Evolutionary conservation across 345 rosid genomes (phyloP), one percentile per base, ranked within the genome.

Genomic region (Lumnitzera racemosa): DNA sequence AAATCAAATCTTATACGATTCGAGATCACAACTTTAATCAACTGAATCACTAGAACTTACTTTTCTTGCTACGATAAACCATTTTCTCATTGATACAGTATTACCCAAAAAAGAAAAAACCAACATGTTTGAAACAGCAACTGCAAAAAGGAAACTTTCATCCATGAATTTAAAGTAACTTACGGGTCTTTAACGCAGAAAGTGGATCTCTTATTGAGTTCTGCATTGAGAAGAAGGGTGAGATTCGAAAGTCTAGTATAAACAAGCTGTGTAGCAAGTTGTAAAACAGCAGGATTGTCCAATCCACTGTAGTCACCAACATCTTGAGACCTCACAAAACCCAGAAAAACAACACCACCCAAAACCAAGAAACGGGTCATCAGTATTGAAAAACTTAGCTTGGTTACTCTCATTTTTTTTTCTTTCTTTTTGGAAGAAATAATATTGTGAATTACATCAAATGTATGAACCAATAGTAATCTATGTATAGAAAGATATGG

Each of bases 181-280:
- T 46, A 92, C 97, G 76, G 81, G 76, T 89, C 80, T 71, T 58
- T 83, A 56, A 92, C 63, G 73, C 97, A 92, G 80, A 86, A 87
- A 46, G 77, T 78, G 64, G 85, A 81, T 41, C 73, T 63, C 5
- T 63, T 67, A 41, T 72, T 71, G 57, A 92, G 73, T 59, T 79
- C 83, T 15, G 57, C 72, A 20, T 78, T 76, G 56, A 89, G 79
- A 64, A 54, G 55, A 25, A 54, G 24, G 0, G 99, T 89, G 49
- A 86, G 77, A 70, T 84, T 87, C 43, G 10, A 36, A 36, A 36
- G 5, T 36, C 43, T 36, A 11, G n/a, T 49, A 36, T 83, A 78
- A 25, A 78, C 72, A 64, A 76, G 24, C 66, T 78, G 72, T 1
- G 88, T 80, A 17, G 74, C 11, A 11, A 77, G 60, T 0, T 84